A percentile compares a stretch with the other conserved stretches of the same genome.
These are phyloP conservation scores for Leishmania gerbilli DNA, from an alignment of 208 protist genomes.

Conservation along the genomic window DNA sequence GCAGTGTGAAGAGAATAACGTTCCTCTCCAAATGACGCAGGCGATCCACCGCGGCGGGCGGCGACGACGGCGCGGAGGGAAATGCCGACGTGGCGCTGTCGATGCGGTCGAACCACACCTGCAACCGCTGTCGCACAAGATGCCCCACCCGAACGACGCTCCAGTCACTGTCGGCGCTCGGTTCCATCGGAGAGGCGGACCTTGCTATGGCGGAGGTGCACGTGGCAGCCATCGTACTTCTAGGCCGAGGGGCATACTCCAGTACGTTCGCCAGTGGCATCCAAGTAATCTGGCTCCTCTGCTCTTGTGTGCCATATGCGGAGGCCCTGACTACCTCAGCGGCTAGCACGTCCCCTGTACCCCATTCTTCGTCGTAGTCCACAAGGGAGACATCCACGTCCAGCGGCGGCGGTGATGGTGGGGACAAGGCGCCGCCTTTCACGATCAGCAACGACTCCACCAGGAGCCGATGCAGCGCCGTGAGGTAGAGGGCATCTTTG, in stretches of 20 bases:
- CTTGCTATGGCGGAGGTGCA: neutral
- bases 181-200: neutral
- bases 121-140: conserved; percentile 8
- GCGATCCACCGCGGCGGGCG: conserved; percentile 10
- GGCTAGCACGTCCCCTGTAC: conserved; percentile 43
- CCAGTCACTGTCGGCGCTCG: neutral
- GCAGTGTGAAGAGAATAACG: conserved; percentile 13
- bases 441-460: neutral
- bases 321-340: neutral
- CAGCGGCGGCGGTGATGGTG: neutral
- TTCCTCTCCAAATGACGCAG: conserved; percentile 11
- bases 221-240: neutral
- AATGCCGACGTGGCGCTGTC: conserved; percentile 15
- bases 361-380: conserved; percentile 49
- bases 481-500: conserved; percentile 20
- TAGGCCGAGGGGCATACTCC: neutral
- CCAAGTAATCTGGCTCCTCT: neutral
- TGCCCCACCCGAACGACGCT: neutral
- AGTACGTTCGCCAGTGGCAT: neutral
- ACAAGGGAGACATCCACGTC: conserved; percentile 41
- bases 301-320: neutral
- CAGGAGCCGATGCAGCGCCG: conserved; percentile 10
- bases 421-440: neutral
- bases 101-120: conserved; percentile 21
- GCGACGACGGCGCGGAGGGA: neutral